Evolutionary conservation across 164 flowering plant species (phyloP), one percentile per base, ranked within the genome.

Genomic region (Vitis amurensis): DNA sequence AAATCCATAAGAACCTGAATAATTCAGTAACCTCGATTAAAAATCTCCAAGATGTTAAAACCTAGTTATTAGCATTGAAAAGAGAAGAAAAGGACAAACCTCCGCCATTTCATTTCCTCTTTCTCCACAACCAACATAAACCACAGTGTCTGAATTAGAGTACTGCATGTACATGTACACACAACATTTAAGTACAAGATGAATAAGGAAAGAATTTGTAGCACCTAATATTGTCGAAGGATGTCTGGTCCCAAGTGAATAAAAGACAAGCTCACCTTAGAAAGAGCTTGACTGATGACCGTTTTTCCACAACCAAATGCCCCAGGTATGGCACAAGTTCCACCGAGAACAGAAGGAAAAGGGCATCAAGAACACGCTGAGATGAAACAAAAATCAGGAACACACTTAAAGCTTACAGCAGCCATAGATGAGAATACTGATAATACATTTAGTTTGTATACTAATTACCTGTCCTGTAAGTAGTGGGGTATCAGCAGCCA

Each of bases 91-190:
- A 69, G 7, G 16, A 59, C 76, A 66, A 71, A 93, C 99, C 92
- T 96, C 99, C 15, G 99, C 99, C 99, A 96, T 96, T 80, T 96
- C 99, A 81, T 96, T 96, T 83, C 99, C 99, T 86, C 98, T 87
- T 79, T 96, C 99, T 64, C 99, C 98, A 79, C 99, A 96, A 51
- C 99, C 99, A 87, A 96, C 98, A 81, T 96, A 96, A 61, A 96
- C 98, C 51, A 96, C 99, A 68, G 99, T 87, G 72, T 96, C 99
- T 9, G 99, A 96, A 61, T 96, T 93, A 44, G 99, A 96, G 72
- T 96, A 96, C 99, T 96, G 92, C 90, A 82, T 13, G 70, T 0
- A 63, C 90, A 82, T 13, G 70, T 0, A 63, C 64, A 64, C 53
- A 82, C 8, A 70, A 71, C 30, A 53, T 17, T 62, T 73, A 51